Conservation (phyloP, 371 early-diverging fungal species). For the Haplosporangium sp. region DNA sequence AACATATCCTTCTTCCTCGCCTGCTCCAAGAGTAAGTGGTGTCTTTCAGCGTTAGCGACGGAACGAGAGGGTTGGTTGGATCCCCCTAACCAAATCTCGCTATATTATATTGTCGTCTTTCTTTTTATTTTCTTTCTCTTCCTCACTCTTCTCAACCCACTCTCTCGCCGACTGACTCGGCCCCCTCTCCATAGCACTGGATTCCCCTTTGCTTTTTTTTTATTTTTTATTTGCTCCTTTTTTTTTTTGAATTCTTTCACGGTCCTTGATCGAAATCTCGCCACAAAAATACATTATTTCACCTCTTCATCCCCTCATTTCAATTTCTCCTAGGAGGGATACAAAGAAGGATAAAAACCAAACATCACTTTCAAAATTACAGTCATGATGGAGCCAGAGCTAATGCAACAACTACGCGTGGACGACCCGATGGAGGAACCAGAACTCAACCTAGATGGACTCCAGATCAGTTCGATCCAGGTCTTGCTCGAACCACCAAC, state of each 20-base stretch:
- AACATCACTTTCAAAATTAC: constrained; percentile 3
- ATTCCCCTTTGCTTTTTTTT: background rate
- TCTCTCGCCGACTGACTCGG: too few relatives aligned
- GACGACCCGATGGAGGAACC: constrained; percentile 48
- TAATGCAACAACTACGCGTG: constrained; percentile 40
- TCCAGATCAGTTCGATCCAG: constrained; percentile 44
- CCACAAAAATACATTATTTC: background rate
- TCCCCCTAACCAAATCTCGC: background rate
- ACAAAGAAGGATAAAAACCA: too few relatives aligned
- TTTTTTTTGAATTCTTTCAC: background rate
- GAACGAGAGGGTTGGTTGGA: too few relatives aligned
- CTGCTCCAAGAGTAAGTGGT: background rate
- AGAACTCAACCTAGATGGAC: constrained; percentile 38
- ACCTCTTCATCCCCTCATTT: constrained; percentile 1
- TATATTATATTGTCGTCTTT: background rate
- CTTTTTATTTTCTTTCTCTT: background rate
- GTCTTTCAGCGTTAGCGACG: too few relatives aligned
- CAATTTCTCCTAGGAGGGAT: constrained; percentile 8
- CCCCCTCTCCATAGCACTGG: background rate
- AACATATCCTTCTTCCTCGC: background rate
- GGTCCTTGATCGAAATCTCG: background rate
- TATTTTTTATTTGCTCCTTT: background rate
- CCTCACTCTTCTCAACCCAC: background rate
- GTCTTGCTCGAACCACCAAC: constrained; percentile 43
- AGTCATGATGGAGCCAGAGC: constrained; percentile 42